Evolutionary conservation across 2,329 filamentous ascomycete species (phyloP), one percentile per base, ranked within the genome.

Genomic region (Westerdykella aurantiaca): DNA sequence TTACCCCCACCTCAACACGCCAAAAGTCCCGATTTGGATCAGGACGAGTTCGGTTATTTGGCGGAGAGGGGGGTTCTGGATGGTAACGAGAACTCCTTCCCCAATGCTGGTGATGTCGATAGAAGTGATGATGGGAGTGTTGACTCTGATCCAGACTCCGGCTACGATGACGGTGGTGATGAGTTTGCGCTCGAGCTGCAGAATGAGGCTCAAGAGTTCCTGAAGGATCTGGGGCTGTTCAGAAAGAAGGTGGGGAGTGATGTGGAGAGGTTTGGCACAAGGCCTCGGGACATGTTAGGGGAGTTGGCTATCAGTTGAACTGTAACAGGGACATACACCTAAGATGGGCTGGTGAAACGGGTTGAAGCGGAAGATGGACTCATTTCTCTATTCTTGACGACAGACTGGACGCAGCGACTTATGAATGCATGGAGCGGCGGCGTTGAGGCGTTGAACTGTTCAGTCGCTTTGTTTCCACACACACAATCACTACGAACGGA

Each of bases 191-290:
- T 70, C 33, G 76, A 90, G 49, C 79, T 90, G 72, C 87, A 96
- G 61, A 82, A 83, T n/a, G 82, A 88, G 59, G 91, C 95, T 75
- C 82, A 90, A 54, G 83, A 85, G 31, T 78, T 97, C 60, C 74
- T 98, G 51, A 81, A 82, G 55, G 90, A 97, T 56, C 63, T 95
- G 43, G 79, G 78, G 23, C 66, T 91, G 61, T 94, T 95, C 71
- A 85, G 85, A 66, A 81, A 82, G 58, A 97, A 95, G 72, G 81
- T 97, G 50, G 82, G 80, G 6, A 88, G 93, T 57, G 93, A 97
- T 64, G 80, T 86, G 66, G 72, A 72, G 44, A 73, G 86, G 33
- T 93, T 82, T 46, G 69, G 58, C 6, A 38, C 57, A 16, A 35
- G 33, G 16, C 3, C n/a, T 1, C 46, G 55, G 9, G 52, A 62